Evolutionary conservation across 2,329 filamentous ascomycete genomes (phyloP).

Genomic region (Colletotrichum filicis): DNA sequence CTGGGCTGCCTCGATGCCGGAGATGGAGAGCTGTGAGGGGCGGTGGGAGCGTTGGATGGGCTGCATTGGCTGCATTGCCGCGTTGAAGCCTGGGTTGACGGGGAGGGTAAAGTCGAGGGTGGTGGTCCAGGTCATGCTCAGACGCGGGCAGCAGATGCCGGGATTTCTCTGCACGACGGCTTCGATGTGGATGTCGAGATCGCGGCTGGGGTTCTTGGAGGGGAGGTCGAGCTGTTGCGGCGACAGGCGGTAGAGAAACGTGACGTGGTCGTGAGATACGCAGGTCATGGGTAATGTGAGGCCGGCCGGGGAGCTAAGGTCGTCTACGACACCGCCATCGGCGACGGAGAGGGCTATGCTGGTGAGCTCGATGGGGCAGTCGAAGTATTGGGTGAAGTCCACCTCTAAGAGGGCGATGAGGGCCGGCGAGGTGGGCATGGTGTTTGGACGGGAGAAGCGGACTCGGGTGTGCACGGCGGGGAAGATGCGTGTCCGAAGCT

Average conservation of each 20-base stretch:
- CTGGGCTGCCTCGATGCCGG: slow-evolving; percentile 60
- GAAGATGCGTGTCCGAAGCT: slow-evolving; percentile 71
- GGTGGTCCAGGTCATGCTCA: slow-evolving; percentile 76
- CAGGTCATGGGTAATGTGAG: slow-evolving; percentile 68
- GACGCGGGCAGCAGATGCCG: slow-evolving; percentile 66
- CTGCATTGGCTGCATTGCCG: slow-evolving; percentile 64
- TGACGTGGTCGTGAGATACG: slow-evolving; percentile 79
- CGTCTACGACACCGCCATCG: slow-evolving; percentile 69
- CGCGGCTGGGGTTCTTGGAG: slow-evolving; percentile 59
- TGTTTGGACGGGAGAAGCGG: slow-evolving; percentile 74
- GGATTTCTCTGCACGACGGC: slow-evolving; percentile 68
- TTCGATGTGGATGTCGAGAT: slow-evolving; percentile 69
- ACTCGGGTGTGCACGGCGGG: slow-evolving; percentile 79
- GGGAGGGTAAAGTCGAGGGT: slow-evolving; percentile 75
- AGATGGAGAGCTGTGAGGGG: slow-evolving; percentile 73
- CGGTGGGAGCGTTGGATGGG: slow-evolving; percentile 71
- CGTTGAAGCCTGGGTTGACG: slow-evolving; percentile 71
- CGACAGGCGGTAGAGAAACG: slow-evolving; percentile 76
- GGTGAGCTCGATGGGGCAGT: slow-evolving; percentile 72
- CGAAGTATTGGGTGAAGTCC: slow-evolving; percentile 77
- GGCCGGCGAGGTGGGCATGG: slow-evolving; percentile 66
- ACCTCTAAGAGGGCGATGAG: slow-evolving; percentile 79
- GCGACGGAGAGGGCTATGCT: slow-evolving; percentile 67
- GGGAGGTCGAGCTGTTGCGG: slow-evolving; percentile 56
- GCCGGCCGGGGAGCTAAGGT: slow-evolving; percentile 62